phyloP scores from a whole-genome alignment of 2,329 filamentous ascomycete genomes.

The Raffaelea arxii region DNA sequence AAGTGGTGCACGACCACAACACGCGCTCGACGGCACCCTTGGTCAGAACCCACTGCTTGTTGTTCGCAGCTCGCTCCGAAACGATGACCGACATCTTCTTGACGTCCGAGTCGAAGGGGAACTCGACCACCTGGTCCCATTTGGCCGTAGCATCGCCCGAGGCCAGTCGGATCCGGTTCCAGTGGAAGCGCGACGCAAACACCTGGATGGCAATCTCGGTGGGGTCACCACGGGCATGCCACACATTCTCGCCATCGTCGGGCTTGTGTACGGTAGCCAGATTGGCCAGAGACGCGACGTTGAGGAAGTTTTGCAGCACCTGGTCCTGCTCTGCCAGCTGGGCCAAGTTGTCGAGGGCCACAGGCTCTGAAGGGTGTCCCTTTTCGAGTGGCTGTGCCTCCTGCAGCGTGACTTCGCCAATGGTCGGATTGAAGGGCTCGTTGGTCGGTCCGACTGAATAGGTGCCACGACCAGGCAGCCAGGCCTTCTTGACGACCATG shows the following conservation, averaged over 20 bases:
- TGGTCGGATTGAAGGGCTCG: constrained; percentile 21
- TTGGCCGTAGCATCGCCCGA: constrained; percentile 25
- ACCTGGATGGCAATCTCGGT: constrained; percentile 62
- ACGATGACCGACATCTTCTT: constrained; percentile 60
- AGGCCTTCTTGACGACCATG: constrained; percentile 43
- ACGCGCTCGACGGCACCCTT: constrained; percentile 54
- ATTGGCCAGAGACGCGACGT: constrained; percentile 50
- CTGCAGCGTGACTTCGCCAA: background rate
- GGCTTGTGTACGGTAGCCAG: constrained; percentile 44
- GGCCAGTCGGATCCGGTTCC: constrained; percentile 39
- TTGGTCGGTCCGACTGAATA: constrained; percentile 43
- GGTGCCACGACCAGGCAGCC: constrained; percentile 49
- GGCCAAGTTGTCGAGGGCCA: background rate
- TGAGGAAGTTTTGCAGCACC: constrained; percentile 21
- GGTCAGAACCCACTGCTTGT: constrained; percentile 25
- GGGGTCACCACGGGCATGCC: constrained; percentile 50
- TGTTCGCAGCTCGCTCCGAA: constrained; percentile 20
- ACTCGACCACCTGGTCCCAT: constrained; percentile 46
- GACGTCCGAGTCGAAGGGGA: constrained; percentile 55
- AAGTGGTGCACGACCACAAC: constrained; percentile 37
- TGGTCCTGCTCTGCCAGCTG: background rate
- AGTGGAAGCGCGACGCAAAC: constrained; percentile 53
- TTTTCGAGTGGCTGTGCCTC: background rate
- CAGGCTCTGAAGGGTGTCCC: background rate
- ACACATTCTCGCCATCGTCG: constrained; percentile 24